Evolutionary conservation across 2,329 filamentous ascomycete genomes (phyloP).

Genomic region (Metarhizium sp.): DNA sequence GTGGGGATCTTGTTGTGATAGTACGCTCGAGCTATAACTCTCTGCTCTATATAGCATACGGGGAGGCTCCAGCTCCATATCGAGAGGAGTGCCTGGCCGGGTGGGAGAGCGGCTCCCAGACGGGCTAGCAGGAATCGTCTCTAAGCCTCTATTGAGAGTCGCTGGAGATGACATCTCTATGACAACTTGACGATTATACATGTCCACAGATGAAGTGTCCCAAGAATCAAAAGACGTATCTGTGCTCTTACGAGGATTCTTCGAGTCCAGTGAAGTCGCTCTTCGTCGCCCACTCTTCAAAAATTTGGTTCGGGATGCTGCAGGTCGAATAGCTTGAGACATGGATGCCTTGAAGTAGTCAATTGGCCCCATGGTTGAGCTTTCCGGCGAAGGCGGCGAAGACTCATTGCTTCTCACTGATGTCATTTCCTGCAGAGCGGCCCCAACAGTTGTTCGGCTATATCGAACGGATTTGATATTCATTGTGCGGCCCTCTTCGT

Average conservation of each 20-base stretch:
- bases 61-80: slow-evolving; percentile 34
- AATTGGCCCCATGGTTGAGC: slow-evolving; percentile 15
- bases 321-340: slow-evolving; percentile 41
- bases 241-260: slow-evolving; percentile 23
- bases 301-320: slow-evolving; percentile 47
- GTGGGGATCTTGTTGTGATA: slow-evolving; percentile 19
- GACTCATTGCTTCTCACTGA: slow-evolving; percentile 31
- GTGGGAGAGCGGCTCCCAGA: slow-evolving; percentile 56
- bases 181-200: slow-evolving; percentile 49
- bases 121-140: slow-evolving; percentile 62
- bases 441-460: slow-evolving; percentile 30
- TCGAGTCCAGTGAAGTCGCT: slow-evolving; percentile 39
- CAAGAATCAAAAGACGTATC: slow-evolving; percentile 66
- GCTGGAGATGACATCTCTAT: slow-evolving; percentile 38
- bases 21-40: slow-evolving; percentile 38
- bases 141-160: slow-evolving; percentile 45
- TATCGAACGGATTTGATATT: slow-evolving; percentile 46
- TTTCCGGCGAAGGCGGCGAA: slow-evolving; percentile 30
- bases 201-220: slow-evolving; percentile 62
- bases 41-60: slow-evolving; percentile 33
- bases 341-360: slow-evolving; percentile 25
- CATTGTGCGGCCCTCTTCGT: slow-evolving; percentile 11
- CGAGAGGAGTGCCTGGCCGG: slow-evolving; percentile 43
- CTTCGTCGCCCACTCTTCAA: slow-evolving; percentile 35
- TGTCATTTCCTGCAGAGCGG: slow-evolving; percentile 21